phyloP scores from a whole-genome alignment of 805 yeast species.

The Saccharomyces mikatae region DNA sequence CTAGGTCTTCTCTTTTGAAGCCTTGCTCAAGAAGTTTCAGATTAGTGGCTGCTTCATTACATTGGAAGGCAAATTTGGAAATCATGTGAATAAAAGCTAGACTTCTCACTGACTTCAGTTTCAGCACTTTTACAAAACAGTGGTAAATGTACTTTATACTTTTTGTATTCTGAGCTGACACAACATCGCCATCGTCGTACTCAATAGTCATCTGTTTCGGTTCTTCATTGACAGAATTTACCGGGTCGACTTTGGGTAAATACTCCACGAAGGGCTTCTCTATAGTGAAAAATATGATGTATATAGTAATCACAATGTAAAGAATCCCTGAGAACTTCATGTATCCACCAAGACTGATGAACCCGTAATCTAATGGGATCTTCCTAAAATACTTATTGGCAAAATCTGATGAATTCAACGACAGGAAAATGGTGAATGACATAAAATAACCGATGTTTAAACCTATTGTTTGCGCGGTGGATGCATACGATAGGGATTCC shows the following conservation, averaged over 20 bases:
- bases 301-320: slow-evolving; percentile 58
- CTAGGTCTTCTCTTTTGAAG: slow-evolving; percentile 84
- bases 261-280: slow-evolving; percentile 41
- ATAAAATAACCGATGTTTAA: slow-evolving; percentile 87
- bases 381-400: slow-evolving; percentile 75
- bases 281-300: slow-evolving; percentile 49
- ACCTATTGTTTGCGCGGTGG: slow-evolving; percentile 96
- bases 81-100: slow-evolving; percentile 68
- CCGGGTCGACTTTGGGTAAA: slow-evolving; percentile 3
- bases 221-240: slow-evolving; percentile 8
- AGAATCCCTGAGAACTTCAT: slow-evolving; percentile 69
- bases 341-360: slow-evolving; percentile 66
- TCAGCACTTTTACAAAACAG: slow-evolving; percentile 62
- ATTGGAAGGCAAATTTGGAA: slow-evolving; percentile 88
- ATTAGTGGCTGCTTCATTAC: slow-evolving; percentile 92
- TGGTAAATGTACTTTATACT: slow-evolving; percentile 48
- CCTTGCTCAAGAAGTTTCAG: slow-evolving; percentile 86
- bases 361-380: slow-evolving; percentile 53
- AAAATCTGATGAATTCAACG: slow-evolving; percentile 86
- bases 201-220: slow-evolving; percentile 12
- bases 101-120: slow-evolving; percentile 60
- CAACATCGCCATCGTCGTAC: slow-evolving; percentile 27
- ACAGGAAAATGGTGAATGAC: slow-evolving; percentile 84
- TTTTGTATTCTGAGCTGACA: slow-evolving; percentile 18
- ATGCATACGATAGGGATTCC: slow-evolving; percentile 77